A percentile compares a stretch with the other conserved stretches of the same genome.
These are phyloP conservation scores for Venturia aucupariae DNA, from an alignment of 2,329 filamentous ascomycete genomes.

Conservation along the genomic window DNA sequence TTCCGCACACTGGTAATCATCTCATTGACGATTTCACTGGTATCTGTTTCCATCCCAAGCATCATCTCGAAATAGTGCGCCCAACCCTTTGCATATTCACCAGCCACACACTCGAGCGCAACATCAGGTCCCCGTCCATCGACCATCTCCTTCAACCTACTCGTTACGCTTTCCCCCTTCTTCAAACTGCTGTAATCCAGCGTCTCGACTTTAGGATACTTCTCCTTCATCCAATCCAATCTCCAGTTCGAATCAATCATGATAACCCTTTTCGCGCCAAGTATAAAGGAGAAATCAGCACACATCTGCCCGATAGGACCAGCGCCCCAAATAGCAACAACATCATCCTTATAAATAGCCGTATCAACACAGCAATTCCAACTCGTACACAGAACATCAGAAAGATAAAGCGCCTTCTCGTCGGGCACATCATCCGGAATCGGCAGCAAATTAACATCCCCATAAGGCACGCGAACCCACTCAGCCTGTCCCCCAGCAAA, in stretches of 20 bases:
- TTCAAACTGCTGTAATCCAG: slow-evolving; percentile 61
- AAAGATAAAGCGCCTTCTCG: slow-evolving; percentile 73
- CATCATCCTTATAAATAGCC: slow-evolving; percentile 64
- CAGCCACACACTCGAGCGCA: slow-evolving; percentile 58
- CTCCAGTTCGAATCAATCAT: slow-evolving; percentile 68
- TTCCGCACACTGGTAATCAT: slow-evolving; percentile 67
- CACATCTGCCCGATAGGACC: slow-evolving; percentile 78
- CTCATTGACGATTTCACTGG: slow-evolving; percentile 70
- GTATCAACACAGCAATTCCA: slow-evolving; percentile 82
- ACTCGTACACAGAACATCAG: slow-evolving; percentile 68
- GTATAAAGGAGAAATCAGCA: slow-evolving; percentile 56
- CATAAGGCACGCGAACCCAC: slow-evolving; percentile 72
- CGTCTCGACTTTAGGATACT: slow-evolving; percentile 56
- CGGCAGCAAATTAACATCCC: slow-evolving; percentile 70
- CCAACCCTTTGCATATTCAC: slow-evolving; percentile 55
- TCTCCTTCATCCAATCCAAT: slow-evolving; percentile 57
- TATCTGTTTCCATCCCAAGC: slow-evolving; percentile 71
- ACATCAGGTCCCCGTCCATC: slow-evolving; percentile 63
- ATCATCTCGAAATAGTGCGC: slow-evolving; percentile 50
- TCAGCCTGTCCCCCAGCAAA: slow-evolving; percentile 85
- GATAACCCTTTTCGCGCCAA: slow-evolving; percentile 67
- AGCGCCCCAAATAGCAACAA: slow-evolving; percentile 79
- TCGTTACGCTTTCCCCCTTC: slow-evolving; percentile 56
- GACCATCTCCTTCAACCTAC: slow-evolving; percentile 63
- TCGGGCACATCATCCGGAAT: slow-evolving; percentile 73